Base-by-base conservation (phyloP, 2,329 filamentous ascomycete genomes). In the Fusarium lyarnte region DNA sequence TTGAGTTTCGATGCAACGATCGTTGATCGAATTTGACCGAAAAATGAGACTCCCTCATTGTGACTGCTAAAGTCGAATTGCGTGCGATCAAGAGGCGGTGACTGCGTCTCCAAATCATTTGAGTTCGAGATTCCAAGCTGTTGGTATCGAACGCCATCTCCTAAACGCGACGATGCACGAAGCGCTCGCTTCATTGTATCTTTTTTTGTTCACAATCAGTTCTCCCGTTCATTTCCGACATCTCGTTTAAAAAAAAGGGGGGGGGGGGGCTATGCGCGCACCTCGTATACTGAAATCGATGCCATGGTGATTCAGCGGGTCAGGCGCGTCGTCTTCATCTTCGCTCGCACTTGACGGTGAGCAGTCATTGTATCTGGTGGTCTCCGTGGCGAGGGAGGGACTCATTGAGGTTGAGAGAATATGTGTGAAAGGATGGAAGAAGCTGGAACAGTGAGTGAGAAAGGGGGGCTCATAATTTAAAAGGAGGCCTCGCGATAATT, bases 1-100 rank as follows among this genome's bases (percentile, higher is more conserved):
- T 93, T 93, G 80, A 93, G 81, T 84, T 87, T 90, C 75, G 80
- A 81, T 1, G 76, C 78, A 29, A 77, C 75, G 14, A 82, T 43
- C 27, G 78, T 81, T 33, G 76, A 73, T 41, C 70, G 73, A 12
- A 81, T 72, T 52, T 78, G 72, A 9, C 72, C 73, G 16, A 67
- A 68, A 21, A 73, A 73, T 3, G 70, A 63, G 49, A 76, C 63
- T 16, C 59, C 63, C 14, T 70, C 62, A 45, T 33, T 55, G 29
- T 27, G 39, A 52, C 38, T 27, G 23, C 61, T 46, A 27, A 71
- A 72, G 14, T 74, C 68, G 43, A 73, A 73, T 3, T 43, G 66
- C 12, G 59, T 61, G 5, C 70, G 67, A 19, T 73, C 70, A 57
- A 62, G 45, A 39, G 70, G 54, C 35, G 63, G 62, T 31, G 74